Evolutionary conservation across 441 rosid species (phyloP).

Genomic region (Hura crepitans): DNA sequence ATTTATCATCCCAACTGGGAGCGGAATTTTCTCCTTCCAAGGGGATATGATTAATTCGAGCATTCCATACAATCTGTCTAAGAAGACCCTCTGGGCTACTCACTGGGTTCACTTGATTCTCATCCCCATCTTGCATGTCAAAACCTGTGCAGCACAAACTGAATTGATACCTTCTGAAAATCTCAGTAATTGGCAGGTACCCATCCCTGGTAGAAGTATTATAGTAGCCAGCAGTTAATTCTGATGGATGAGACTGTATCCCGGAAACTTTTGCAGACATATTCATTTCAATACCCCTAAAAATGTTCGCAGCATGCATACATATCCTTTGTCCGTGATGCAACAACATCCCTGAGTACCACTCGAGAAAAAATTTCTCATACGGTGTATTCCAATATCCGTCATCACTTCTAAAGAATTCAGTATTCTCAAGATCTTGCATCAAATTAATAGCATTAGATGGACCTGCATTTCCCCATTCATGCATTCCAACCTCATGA

Average conservation of each 20-base stretch:
- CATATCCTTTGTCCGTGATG: slow-evolving; percentile 48
- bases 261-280: slow-evolving; percentile 41
- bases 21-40: slow-evolving; percentile 44
- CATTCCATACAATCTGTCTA: slow-evolving; percentile 38
- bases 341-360: slow-evolving; percentile 50
- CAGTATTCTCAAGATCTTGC: slow-evolving; percentile 40
- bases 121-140: slow-evolving; percentile 41
- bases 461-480: slow-evolving; percentile 46
- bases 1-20: slow-evolving; percentile 28
- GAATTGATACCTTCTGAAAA: slow-evolving; percentile 39
- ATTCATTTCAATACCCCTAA: slow-evolving; percentile 31
- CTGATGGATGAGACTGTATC: slow-evolving; percentile 44
- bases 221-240: slow-evolving; percentile 47
- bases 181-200: slow-evolving; percentile 42
- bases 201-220: slow-evolving; percentile 44
- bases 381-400: slow-evolving; percentile 46
- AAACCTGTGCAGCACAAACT: slow-evolving; percentile 41
- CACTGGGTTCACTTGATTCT: slow-evolving; percentile 31
- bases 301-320: slow-evolving; percentile 37
- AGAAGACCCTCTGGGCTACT: slow-evolving; percentile 48
- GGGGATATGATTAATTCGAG: slow-evolving; percentile 33
- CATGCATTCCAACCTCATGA: slow-evolving; percentile 34
- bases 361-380: slow-evolving; percentile 43
- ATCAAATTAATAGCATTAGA: slow-evolving; percentile 31
- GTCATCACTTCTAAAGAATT: slow-evolving; percentile 37